Evolutionary conservation across 2,329 filamentous ascomycete genomes (phyloP).

Genomic region (Ambrosiella xylebori): DNA sequence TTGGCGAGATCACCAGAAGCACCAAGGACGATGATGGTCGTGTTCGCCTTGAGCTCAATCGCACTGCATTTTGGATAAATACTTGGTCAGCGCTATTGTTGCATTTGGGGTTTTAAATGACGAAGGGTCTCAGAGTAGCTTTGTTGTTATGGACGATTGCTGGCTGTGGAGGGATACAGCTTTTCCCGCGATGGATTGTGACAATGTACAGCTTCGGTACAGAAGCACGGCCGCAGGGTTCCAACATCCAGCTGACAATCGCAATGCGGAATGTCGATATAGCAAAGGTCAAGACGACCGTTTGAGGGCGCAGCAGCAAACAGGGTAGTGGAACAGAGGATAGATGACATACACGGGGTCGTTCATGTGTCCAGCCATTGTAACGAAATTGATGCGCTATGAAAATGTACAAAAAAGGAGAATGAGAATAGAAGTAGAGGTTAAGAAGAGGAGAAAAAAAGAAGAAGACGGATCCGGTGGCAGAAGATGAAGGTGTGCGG

Average conservation of each 20-base stretch:
- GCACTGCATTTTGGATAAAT: constrained; percentile 33
- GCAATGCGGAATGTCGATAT: background rate
- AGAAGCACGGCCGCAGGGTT: constrained; percentile 5
- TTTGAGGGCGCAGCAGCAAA: constrained; percentile 10
- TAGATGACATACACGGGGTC: constrained; percentile 12
- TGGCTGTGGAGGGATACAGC: background rate
- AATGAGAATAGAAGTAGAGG: constrained; percentile 3
- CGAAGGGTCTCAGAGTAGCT: background rate
- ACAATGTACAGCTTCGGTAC: constrained; percentile 6
- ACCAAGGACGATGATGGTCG: constrained; percentile 86
- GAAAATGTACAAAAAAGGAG: background rate
- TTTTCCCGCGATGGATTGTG: constrained; percentile 10
- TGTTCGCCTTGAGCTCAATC: constrained; percentile 97
- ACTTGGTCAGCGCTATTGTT: background rate
- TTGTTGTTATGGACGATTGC: background rate
- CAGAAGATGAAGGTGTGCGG: constrained; percentile 7
- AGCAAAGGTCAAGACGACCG: background rate
- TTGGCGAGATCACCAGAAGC: constrained; percentile 96
- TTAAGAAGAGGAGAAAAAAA: constrained; percentile 8
- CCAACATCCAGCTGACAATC: background rate
- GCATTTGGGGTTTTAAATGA: background rate
- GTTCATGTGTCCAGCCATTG: constrained; percentile 13
- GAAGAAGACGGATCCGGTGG: constrained; percentile 3
- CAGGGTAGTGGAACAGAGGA: background rate
- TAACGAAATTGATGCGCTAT: background rate